Conservation (phyloP, 1,139 yeast species). For the Geotrichum carabidarum region DNA sequence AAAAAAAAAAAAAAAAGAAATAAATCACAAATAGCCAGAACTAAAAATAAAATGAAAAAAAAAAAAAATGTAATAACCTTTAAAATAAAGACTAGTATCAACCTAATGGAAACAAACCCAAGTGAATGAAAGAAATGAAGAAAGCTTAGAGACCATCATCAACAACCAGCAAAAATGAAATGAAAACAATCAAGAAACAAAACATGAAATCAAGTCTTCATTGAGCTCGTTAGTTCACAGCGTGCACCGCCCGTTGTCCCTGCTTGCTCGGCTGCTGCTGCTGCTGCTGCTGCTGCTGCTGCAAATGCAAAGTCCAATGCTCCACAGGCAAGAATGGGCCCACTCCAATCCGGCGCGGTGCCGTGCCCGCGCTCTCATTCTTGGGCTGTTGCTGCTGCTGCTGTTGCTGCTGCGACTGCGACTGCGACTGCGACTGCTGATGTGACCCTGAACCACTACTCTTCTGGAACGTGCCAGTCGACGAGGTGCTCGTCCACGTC, state of each 20-base stretch:
- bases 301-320: not conserved
- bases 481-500: not conserved
- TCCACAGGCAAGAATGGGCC: conserved; percentile 8
- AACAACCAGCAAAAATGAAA: not conserved
- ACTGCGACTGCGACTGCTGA: not conserved
- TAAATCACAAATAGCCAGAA: too few species aligned
- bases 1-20: too few species aligned
- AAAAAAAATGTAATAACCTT: too few species aligned
- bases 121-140: too few species aligned
- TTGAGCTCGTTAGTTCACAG: not conserved
- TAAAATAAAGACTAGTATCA: too few species aligned
- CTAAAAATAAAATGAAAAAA: too few species aligned
- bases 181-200: not conserved
- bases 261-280: not conserved
- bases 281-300: not conserved
- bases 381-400: not conserved
- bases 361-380: not conserved
- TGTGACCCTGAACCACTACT: not conserved
- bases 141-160: not conserved
- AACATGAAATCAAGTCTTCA: not conserved
- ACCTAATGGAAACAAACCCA: too few species aligned
- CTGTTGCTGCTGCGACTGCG: not conserved
- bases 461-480: conserved; percentile 1
- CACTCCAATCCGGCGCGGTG: conserved; percentile 5
- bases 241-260: too few species aligned